Percentiles rank a stretch among this genome's conserved stretches.
These are phyloP conservation scores for Verbena officinalis DNA, from an alignment of 257 asterid genomes.

Conservation along the genomic window DNA sequence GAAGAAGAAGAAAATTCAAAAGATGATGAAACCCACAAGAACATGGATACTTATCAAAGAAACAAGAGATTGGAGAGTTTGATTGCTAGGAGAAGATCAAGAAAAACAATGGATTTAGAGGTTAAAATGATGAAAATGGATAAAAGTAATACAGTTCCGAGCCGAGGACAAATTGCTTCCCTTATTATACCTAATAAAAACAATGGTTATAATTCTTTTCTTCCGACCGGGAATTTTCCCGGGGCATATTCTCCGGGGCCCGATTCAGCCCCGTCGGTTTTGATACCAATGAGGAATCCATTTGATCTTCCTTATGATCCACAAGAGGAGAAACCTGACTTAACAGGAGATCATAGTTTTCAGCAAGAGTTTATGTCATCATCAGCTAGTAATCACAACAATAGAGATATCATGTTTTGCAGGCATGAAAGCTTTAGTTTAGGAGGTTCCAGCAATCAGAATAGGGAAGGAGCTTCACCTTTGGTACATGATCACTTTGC, in stretches of 20 bases:
- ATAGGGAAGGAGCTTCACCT: slow-evolving; percentile 28
- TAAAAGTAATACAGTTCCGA: slow-evolving; percentile 12
- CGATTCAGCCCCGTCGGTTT: slow-evolving; percentile 81
- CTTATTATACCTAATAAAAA: slow-evolving; percentile 50
- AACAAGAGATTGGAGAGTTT: slow-evolving; percentile 81
- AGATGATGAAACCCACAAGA: slow-evolving; percentile 59
- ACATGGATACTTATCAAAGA: slow-evolving; percentile 63
- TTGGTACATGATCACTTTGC: slow-evolving; percentile 24
- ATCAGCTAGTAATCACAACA: slow-evolving; percentile 29
- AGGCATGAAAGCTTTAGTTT: slow-evolving; percentile 70
- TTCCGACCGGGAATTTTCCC: not conserved
- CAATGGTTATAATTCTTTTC: slow-evolving; percentile 8
- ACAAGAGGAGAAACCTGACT: slow-evolving; percentile 80
- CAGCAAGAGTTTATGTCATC: slow-evolving; percentile 57
- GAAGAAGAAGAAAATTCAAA: slow-evolving; percentile 40
- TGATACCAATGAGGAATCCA: slow-evolving; percentile 72
- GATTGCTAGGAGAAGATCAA: slow-evolving; percentile 79
- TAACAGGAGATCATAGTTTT: slow-evolving; percentile 74
- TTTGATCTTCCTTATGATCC: slow-evolving; percentile 96
- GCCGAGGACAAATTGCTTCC: slow-evolving; percentile 38
- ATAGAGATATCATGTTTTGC: slow-evolving; percentile 50
- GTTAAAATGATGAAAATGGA: slow-evolving; percentile 53
- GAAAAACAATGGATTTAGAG: slow-evolving; percentile 53
- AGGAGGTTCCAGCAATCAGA: slow-evolving; percentile 36
- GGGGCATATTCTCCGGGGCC: slow-evolving; percentile 57